Evolutionary conservation across 2,329 filamentous ascomycete genomes (phyloP), one percentile per base, ranked within the genome.

Genomic region (Bimuria novae-zelandiae): DNA sequence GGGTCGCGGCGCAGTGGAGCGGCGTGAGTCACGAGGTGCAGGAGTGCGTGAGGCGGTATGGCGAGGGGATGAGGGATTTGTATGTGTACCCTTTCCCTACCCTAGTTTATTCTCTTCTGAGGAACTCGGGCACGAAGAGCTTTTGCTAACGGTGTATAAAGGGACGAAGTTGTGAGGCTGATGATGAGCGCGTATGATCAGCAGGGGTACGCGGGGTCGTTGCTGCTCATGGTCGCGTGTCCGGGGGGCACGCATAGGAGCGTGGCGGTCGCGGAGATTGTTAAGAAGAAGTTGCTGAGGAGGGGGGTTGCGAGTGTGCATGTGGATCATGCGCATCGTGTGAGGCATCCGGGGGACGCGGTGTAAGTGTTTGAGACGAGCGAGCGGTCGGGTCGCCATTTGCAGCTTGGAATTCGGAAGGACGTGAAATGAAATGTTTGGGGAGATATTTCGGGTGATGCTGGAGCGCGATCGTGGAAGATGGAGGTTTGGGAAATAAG

Each of bases 221-320:
- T 47, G 22, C n/a, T 47, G 22, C 30, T 47, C 23, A 29, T 47
- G 44, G 33, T 47, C 14, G 44, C 44, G 22, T 70, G 68, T 51
- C 52, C 51, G 5, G 57, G 58, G 7, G 68, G 67, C 7, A 71
- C 67, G 30, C 67, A 71, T 57, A 60, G 68, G 19, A 70, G 67
- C 58, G 68, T 71, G 17, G 60, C 67, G 11, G 54, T 67, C 36
- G 67, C 60, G 17, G 67, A 71, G 56, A 22, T 60, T 44, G 61
- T 70, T 48, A 58, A 47, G 41, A 54, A 54, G 56, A 58, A 22
- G 56, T 64, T 12, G 57, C 54, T 44, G 16, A 37, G 22, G 57
- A 65, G 49, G 40, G 48, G 44, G 3, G 37, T 56, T 12, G 35
- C 45, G 39, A 3, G 53, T 59, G 21, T 69, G 45, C 55, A 66